Conservation (phyloP, 306 rosid species). For the Oxytropis ochrocephala region DNA sequence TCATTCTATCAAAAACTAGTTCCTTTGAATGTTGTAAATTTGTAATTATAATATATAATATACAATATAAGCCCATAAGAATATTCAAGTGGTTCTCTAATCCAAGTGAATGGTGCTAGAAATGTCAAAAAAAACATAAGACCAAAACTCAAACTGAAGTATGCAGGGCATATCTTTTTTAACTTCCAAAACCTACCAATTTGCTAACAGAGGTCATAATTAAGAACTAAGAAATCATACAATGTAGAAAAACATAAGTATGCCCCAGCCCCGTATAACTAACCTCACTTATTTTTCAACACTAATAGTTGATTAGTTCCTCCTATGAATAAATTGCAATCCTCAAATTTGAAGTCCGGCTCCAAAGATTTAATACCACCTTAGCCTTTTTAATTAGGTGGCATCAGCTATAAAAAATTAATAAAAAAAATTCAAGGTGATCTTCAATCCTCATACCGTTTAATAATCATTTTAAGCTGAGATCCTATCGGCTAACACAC, state of each 20-base stretch:
- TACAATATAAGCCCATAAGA: constrained; percentile 1
- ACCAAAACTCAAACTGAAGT: background rate
- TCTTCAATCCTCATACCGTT: background rate
- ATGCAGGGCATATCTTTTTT: background rate
- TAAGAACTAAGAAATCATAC: background rate
- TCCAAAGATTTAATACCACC: constrained; percentile 1
- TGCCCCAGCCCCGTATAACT: background rate
- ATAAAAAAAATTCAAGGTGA: constrained; percentile 5
- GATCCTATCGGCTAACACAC: background rate
- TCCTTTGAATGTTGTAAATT: background rate
- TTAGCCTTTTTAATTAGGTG: background rate
- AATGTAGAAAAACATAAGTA: constrained; percentile 5
- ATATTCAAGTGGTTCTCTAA: background rate
- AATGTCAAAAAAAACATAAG: background rate
- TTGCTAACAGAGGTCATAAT: background rate
- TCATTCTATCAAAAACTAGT: background rate
- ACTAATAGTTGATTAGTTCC: constrained; percentile 1
- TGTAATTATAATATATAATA: too few relatives aligned
- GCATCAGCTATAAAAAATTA: background rate
- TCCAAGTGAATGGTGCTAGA: constrained; percentile 10
- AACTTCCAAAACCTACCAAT: constrained; percentile 4
- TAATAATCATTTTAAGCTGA: background rate
- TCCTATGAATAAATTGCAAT: background rate
- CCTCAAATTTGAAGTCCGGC: constrained; percentile 11
- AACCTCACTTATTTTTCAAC: constrained; percentile 1